Base-by-base conservation (phyloP, 2,329 filamentous ascomycete genomes). In the Lecanicillium sp. region DNA sequence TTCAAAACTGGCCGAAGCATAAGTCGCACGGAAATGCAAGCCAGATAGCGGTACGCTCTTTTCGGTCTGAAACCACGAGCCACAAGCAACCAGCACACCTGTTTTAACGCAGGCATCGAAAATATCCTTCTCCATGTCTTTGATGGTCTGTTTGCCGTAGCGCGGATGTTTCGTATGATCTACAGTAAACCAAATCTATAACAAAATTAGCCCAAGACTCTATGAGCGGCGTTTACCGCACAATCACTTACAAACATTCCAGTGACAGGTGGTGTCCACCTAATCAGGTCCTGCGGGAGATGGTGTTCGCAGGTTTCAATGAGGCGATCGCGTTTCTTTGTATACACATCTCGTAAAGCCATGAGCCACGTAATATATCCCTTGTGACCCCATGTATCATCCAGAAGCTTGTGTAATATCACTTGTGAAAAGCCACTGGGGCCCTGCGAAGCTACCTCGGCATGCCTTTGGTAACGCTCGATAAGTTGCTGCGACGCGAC, bases 281-380 rank as follows among this genome's bases (percentile, higher is more conserved):
- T 81, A 15, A 89, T 85, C 27, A 96, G 73, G 19, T 86, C 83
- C 20, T 63, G 69, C 0, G 90, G 90, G 17, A 96, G 69, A 56
- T 85, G 79, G 54, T 80, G 78, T 65, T 93, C 87, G 62, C 90
- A 96, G 0, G 90, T 89, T 7, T 77, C 74, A 5, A 95, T 72
- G 49, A 98, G 79, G 21, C 80, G 77, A 61, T 97, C 78, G 48
- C 93, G 74, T 51, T 91, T 80, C 55, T 73, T 71, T 1, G 90
- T 93, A 62, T 98, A 98, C 65, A 90, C 81, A 58, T 81, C 66
- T 39, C 90, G 79, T 58, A 97, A 70, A 62, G 88, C 78, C 62
- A 93, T 86, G 54, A 98, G 70, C 93, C 93, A 98, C 60, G 84
- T 77, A 20, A 98, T 67, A 62, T 94, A 98, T 2, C 90, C 90